Base-by-base conservation (phyloP, 169 alveolate genomes). In the Babesia sp. region DNA sequence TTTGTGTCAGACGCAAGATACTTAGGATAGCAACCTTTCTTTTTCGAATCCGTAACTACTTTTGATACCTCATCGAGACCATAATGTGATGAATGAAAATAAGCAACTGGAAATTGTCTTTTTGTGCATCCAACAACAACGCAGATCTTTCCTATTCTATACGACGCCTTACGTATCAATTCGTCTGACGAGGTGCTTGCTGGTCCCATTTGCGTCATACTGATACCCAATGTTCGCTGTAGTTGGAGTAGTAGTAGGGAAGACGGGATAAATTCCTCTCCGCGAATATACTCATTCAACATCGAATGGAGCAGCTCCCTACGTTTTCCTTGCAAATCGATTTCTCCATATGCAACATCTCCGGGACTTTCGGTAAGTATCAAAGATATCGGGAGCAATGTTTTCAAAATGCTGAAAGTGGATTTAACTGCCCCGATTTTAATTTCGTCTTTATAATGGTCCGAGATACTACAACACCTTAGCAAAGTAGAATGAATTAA, bases 391-490 rank as follows among this genome's bases (percentile, higher is more conserved):
- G 86, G 86, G 26, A 77, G n/a, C 36, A 77, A 14, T 18, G 44
- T 45, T 20, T 11, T 66, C 42, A 54, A n/a, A 14, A 77, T 12
- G 45, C 36, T 11, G 42, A 45, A 54, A n/a, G 68, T 1, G 18
- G 74, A 12, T n/a, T 26, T 22, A 2, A 68, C 24, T n/a, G 83
- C 36, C 11, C 22, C 12, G 29, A 55, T 6, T 33, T 46, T 55
- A 31, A 33, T 37, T 11, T 45, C 54, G 20, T 54, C 74, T 53
- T 70, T 69, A 7, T 46, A 3, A 45, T 69, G 29, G 34, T 77
- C 86, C 26, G 44, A 5, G n/a, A 46, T n/a, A 29, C 82, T 60
- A 41, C 81, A 77, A 34, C 67, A 77, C 50, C 20, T 55, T 0
- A 77, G 51, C 36, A 69, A 12, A 1, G 72, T 51, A 22, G 75